Percentiles rank a stretch among this genome's conserved stretches.
These are phyloP conservation scores for Bryopsis sp. DNA, from an alignment of 139 green algal genomes.

Conservation along the genomic window DNA sequence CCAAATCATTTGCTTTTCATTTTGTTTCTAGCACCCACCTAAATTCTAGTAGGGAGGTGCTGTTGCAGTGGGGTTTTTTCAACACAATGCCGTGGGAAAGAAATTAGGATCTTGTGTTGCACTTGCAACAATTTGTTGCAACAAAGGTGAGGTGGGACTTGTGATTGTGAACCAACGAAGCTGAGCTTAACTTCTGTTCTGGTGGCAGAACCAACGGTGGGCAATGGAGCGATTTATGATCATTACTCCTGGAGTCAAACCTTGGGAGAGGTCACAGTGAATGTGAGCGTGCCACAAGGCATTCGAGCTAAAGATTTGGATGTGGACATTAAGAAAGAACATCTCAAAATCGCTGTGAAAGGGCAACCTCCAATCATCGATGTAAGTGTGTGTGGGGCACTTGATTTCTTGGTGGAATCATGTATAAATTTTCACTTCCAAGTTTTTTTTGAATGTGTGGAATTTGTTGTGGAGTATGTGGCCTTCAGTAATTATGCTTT, in stretches of 20 bases:
- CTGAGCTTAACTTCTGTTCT: too few species aligned
- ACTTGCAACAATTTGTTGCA: neutral
- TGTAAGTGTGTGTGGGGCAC: conserved; percentile 21
- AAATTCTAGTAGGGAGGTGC: too few species aligned
- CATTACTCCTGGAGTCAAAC: conserved; percentile 90
- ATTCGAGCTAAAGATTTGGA: conserved; percentile 44
- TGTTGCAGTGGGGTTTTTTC: too few species aligned
- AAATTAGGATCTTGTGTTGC: conserved; percentile 4
- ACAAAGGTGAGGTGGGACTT: neutral
- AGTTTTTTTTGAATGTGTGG: neutral
- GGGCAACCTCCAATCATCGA: conserved; percentile 53
- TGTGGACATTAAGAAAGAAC: conserved; percentile 53
- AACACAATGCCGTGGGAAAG: neutral
- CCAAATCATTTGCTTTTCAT: too few species aligned
- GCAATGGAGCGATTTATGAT: conserved; percentile 76
- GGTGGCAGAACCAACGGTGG: conserved; percentile 72
- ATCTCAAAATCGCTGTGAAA: conserved; percentile 65
- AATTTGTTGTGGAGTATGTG: too few species aligned
- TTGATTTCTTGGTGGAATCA: neutral
- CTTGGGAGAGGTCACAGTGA: conserved; percentile 71
- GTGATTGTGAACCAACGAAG: neutral
- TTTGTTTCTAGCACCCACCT: too few species aligned
- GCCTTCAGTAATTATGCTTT: too few species aligned
- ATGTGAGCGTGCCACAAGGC: conserved; percentile 63
- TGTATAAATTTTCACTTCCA: neutral